These are phyloP conservation scores for Xylaria multiplex DNA, from an alignment of 2,329 filamentous ascomycete species.

Conservation along the genomic window DNA sequence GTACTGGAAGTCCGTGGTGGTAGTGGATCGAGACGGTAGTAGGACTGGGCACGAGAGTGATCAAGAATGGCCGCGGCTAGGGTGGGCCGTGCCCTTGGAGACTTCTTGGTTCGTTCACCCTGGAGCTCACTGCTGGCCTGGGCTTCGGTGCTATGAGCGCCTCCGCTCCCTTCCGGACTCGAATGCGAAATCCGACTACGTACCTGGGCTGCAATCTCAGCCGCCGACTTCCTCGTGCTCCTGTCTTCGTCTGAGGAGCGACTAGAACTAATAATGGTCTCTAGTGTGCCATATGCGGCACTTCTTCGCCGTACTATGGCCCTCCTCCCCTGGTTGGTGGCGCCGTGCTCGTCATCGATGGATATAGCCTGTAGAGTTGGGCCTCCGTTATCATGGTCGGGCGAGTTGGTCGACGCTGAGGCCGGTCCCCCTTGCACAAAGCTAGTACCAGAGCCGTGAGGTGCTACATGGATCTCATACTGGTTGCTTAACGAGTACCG, in stretches of 20 bases:
- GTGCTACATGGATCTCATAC: conserved; percentile 72
- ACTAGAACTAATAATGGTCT: conserved; percentile 74
- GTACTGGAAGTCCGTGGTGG: conserved; percentile 42
- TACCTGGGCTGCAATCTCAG: conserved; percentile 65
- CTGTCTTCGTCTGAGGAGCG: conserved; percentile 71
- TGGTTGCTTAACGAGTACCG: conserved; percentile 73
- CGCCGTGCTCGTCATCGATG: conserved; percentile 64
- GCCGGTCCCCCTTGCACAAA: conserved; percentile 53
- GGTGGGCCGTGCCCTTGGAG: conserved; percentile 19
- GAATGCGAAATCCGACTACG: conserved; percentile 58
- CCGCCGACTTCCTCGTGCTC: conserved; percentile 67
- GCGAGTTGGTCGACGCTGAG: conserved; percentile 47
- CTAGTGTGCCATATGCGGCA: conserved; percentile 69
- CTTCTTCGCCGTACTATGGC: conserved; percentile 58
- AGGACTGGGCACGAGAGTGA: conserved; percentile 49
- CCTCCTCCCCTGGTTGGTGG: conserved; percentile 53
- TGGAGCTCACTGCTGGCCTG: conserved; percentile 41
- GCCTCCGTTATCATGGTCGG: conserved; percentile 46
- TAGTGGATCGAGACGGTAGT: conserved; percentile 40
- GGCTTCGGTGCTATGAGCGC: conserved; percentile 47
- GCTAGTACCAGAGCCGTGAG: conserved; percentile 66
- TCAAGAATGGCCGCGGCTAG: conserved; percentile 61
- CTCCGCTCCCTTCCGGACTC: conserved; percentile 42
- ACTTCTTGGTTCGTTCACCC: conserved; percentile 37
- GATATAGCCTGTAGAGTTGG: conserved; percentile 67